phyloP scores from a whole-genome alignment of 495 filamentous ascomycete genomes.

The Lepidopterella palustris region DNA sequence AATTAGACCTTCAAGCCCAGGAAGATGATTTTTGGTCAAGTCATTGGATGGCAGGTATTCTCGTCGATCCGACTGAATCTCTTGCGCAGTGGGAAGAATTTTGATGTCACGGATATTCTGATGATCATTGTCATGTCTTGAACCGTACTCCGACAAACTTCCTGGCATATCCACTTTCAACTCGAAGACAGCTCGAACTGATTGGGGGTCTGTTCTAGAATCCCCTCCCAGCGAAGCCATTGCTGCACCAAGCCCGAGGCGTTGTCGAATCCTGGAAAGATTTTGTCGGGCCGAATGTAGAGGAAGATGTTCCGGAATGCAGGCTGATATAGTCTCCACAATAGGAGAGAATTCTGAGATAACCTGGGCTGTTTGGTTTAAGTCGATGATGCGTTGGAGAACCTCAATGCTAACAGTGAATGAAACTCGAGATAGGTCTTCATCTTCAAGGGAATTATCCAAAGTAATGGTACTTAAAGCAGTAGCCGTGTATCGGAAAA shows the following conservation, averaged over 20 bases:
- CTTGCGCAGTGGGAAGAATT: constrained; percentile 57
- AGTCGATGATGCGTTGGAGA: constrained; percentile 29
- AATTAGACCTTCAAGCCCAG: constrained; percentile 53
- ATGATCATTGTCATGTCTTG: constrained; percentile 63
- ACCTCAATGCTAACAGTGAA: constrained; percentile 15
- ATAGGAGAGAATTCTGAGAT: constrained; percentile 28
- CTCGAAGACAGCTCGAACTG: constrained; percentile 2
- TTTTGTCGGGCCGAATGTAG: background rate
- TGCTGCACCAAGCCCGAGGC: background rate
- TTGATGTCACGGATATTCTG: constrained; percentile 52
- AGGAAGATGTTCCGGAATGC: constrained; percentile 29
- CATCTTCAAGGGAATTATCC: background rate
- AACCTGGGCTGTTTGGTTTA: constrained; percentile 34
- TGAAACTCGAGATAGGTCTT: constrained; percentile 5
- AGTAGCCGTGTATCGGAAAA: constrained; percentile 35
- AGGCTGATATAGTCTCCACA: constrained; percentile 29
- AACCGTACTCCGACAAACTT: constrained; percentile 45
- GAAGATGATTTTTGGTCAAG: constrained; percentile 47
- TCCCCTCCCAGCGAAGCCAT: too few species aligned
- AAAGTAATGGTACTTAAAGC: constrained; percentile 8
- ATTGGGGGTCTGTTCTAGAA: background rate
- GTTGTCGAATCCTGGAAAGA: background rate
- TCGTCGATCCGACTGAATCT: constrained; percentile 46
- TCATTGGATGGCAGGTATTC: constrained; percentile 59
- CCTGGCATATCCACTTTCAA: constrained; percentile 38